phyloP scores from a whole-genome alignment of 305 asterid genomes.

The Nicotiana rustica region DNA sequence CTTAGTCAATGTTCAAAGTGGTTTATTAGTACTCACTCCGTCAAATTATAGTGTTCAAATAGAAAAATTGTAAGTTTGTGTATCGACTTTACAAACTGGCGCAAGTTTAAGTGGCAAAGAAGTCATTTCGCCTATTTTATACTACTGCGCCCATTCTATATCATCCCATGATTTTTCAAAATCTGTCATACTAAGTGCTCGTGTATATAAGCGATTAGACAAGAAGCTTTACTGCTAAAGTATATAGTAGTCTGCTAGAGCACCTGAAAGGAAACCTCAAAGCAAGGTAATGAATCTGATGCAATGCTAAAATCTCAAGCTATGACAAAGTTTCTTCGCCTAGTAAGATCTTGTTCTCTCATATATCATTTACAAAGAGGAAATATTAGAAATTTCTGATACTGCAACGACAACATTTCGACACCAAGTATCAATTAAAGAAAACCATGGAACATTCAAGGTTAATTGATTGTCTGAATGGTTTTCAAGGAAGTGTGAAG shows the following conservation, averaged over 20 bases:
- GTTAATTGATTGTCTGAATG: slow-evolving; percentile 40
- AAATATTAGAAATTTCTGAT: background rate
- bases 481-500: slow-evolving; percentile 41
- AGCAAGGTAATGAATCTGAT: slow-evolving; percentile 47
- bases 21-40: no score
- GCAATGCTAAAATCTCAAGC: slow-evolving; percentile 42
- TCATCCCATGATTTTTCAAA: background rate
- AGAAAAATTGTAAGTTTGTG: no score
- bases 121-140: background rate
- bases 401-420: background rate
- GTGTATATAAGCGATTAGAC: background rate
- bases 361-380: slow-evolving; percentile 2
- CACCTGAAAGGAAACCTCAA: slow-evolving; percentile 35
- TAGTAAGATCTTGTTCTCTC: slow-evolving; percentile 29
- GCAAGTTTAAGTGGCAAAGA: no score
- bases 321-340: slow-evolving; percentile 31
- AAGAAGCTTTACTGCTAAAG: background rate
- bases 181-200: background rate
- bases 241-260: background rate
- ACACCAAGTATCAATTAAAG: background rate
- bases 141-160: background rate
- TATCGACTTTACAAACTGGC: no score
- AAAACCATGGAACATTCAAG: slow-evolving; percentile 16
- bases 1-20: no score
- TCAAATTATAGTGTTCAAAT: no score